Base-by-base conservation (phyloP, 768 basidiomycete genomes). In the Cyathus striatus region DNA sequence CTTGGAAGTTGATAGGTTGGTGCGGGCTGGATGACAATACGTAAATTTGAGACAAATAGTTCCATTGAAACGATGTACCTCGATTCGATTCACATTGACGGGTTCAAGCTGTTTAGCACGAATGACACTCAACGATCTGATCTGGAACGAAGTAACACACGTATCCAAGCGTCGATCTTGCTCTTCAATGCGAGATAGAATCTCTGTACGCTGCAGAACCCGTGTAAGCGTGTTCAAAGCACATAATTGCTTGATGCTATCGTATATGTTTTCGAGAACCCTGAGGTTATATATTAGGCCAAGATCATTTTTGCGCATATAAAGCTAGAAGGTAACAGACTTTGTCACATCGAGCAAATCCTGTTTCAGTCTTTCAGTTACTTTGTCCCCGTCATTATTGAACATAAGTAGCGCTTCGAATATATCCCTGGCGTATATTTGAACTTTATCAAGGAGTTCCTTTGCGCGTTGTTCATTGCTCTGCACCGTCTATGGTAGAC, bases 151-250 rank as follows among this genome's bases (percentile, higher is more conserved):
- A 18, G 55, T 58, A n/a, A 61, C 57, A 2, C 52, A 36, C 2
- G 55, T 58, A 38, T 61, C 57, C 10, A 61, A 44, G 24, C 49
- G 53, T 35, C 59, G 52, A 39, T 58, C 56, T 37, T 58, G 54
- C 27, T 55, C 52, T 14, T 45, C 38, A 25, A 60, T 44, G 10
- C 49, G 49, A 1, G 24, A 40, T 6, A 49, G 38, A 18, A 55
- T 47, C 16, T 55, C 57, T 14, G 50, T 52, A 6, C 59, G 49
- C 27, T 48, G 48, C 14, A 60, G 16, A 4, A 52, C 39, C 9
- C 51, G 48, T 16, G 41, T 49, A 6, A 58, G 37, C 3, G 46
- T 13, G 12, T 45, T 54, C 5, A 48, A 38, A 16, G 30, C 40
- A 3, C 40, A 44, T 7, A 54, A 27, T 21, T 48, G 26, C 9